Conservation (phyloP, 1,284 basidiomycete genomes). For the Ustilago lituana region DNA sequence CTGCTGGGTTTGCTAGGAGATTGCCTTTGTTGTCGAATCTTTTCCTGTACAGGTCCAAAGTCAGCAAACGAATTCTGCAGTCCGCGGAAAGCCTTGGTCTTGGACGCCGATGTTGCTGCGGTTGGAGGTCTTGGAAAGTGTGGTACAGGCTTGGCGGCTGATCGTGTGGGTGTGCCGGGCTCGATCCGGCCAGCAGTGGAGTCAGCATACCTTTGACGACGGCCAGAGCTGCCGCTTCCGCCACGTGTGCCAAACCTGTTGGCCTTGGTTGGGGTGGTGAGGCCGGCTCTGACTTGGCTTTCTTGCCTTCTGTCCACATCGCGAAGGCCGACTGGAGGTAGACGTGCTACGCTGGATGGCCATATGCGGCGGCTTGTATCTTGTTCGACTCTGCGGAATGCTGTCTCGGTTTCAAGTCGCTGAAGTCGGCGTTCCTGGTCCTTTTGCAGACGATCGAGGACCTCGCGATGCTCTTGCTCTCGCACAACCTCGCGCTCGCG, state of each 20-base stretch:
- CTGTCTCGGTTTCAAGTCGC: conserved; percentile 51
- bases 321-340: conserved; percentile 30
- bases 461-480: conserved; percentile 45
- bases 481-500: conserved; percentile 43
- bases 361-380: conserved; percentile 55
- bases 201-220: conserved; percentile 18
- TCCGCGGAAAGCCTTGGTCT: conserved; percentile 29
- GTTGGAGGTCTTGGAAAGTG: conserved; percentile 24
- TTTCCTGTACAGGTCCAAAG: conserved; percentile 39
- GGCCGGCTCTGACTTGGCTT: conserved; percentile 39
- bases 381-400: conserved; percentile 59
- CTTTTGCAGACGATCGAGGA: conserved; percentile 44
- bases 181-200: conserved; percentile 17
- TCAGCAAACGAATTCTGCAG: conserved; percentile 47
- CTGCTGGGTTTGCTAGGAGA: conserved; percentile 17
- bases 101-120: conserved; percentile 18
- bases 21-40: conserved; percentile 25
- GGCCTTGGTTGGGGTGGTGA: conserved; percentile 43
- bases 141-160: conserved; percentile 13
- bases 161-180: conserved; percentile 33
- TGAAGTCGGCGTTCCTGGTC: conserved; percentile 52
- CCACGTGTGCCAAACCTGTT: conserved; percentile 15
- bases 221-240: conserved; percentile 33
- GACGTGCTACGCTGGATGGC: conserved; percentile 50
- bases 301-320: conserved; percentile 30